Evolutionary conservation across 352 stramenopile genomes (phyloP).

Genomic region (Phytophthora podocarpi): DNA sequence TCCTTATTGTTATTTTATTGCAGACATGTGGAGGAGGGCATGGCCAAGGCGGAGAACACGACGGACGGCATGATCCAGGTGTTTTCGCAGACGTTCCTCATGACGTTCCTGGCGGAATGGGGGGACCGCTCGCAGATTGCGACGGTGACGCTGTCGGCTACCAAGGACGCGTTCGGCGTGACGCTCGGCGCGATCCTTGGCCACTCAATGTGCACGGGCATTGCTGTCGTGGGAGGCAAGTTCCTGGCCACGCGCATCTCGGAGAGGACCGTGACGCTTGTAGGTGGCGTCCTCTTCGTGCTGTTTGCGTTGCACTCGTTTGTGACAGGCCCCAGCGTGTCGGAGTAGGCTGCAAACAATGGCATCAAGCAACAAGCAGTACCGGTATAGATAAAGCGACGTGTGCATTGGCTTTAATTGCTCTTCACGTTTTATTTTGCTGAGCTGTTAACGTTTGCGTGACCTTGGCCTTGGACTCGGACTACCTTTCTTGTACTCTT

Average conservation of each 20-base stretch:
- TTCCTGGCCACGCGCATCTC: conserved; percentile 98
- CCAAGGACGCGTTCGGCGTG: conserved; percentile 95
- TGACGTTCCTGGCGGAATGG: conserved; percentile 99
- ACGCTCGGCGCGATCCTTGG: conserved; percentile 96
- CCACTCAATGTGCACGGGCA: conserved; percentile 98
- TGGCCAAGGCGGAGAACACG: conserved; percentile 25
- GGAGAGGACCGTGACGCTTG: conserved; percentile 96
- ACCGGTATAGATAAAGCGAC: conserved; percentile 39
- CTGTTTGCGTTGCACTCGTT: conserved; percentile 97
- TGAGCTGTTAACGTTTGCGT: conserved; percentile 17
- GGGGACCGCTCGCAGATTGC: conserved; percentile 99
- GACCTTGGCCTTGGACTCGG: conserved; percentile 1
- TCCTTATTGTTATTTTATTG: conserved; percentile 5
- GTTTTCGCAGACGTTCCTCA: conserved; percentile 94
- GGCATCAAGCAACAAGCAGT: conserved; percentile 19
- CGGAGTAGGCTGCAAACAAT: conserved; percentile 24
- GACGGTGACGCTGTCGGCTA: conserved; percentile 97
- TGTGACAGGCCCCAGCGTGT: conserved; percentile 77
- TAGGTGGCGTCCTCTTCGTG: conserved; percentile 96
- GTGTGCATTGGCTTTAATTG: conserved; percentile 24
- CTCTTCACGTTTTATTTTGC: conserved; percentile 9
- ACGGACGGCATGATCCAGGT: conserved; percentile 84
- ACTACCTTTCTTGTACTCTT: conserved; percentile 24
- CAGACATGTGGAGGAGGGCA: conserved; percentile 38
- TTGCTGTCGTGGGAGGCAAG: conserved; percentile 97